Conservation (phyloP, 805 yeast species). For the Hanseniaspora lachancei region DNA sequence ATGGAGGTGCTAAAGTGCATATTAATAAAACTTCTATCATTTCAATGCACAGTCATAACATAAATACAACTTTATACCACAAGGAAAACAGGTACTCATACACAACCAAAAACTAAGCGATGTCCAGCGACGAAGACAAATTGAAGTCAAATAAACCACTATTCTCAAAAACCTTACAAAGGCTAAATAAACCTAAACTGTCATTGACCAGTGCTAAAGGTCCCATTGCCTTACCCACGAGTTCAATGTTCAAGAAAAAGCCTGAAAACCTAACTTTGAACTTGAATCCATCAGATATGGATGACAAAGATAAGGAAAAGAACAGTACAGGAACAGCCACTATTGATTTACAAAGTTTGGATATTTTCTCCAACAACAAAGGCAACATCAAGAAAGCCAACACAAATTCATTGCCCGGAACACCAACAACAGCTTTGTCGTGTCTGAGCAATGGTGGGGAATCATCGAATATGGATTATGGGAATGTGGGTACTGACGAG, state of each 20-base stretch:
- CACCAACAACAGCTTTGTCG: conserved; percentile 1
- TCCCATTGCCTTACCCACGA: neutral
- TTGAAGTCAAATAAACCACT: conserved; percentile 2
- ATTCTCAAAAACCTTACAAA: conserved; percentile 8
- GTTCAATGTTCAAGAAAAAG: neutral
- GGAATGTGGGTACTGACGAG: neutral
- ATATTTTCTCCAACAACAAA: conserved; percentile 3
- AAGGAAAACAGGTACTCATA: neutral
- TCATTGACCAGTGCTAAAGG: neutral
- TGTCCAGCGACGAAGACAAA: neutral
- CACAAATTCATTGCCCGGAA: neutral
- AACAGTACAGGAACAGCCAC: conserved; percentile 3
- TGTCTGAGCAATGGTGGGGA: neutral
- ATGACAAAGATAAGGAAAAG: neutral
- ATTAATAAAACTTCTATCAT: too few relatives aligned
- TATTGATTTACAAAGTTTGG: conserved; percentile 6
- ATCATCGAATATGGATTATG: neutral
- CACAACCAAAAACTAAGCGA: neutral
- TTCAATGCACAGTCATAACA: too few relatives aligned
- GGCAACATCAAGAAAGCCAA: neutral
- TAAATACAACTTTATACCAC: neutral
- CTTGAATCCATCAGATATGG: neutral
- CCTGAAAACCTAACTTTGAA: neutral
- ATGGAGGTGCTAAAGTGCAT: neutral
- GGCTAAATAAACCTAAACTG: conserved; percentile 10